These are phyloP conservation scores for Arthrocladium fulminans DNA, from an alignment of 2,329 filamentous ascomycete genomes.

Conservation along the genomic window DNA sequence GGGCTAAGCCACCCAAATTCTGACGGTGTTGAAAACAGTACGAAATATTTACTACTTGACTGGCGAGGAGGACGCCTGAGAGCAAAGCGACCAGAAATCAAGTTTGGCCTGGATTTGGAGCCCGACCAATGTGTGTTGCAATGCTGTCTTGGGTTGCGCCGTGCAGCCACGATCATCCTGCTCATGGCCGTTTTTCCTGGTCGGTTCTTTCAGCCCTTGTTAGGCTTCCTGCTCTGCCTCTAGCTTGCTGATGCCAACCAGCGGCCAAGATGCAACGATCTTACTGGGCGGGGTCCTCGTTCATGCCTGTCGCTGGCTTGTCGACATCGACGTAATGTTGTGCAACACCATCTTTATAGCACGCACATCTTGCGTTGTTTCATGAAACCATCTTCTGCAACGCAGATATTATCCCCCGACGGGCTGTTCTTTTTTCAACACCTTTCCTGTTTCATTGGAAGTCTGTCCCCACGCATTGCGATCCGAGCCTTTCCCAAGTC, in stretches of 20 bases:
- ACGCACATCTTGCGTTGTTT: background rate
- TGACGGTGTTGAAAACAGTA: too few species aligned
- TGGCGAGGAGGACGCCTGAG: background rate
- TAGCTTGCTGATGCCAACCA: background rate
- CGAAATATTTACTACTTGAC: too few species aligned
- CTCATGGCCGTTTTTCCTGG: background rate
- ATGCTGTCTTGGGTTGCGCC: background rate
- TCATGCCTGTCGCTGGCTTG: background rate
- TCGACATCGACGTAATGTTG: slow-evolving; percentile 4
- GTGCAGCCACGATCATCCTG: background rate
- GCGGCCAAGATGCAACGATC: background rate
- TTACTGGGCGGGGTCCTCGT: background rate
- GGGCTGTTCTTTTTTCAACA: background rate
- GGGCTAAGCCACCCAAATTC: background rate
- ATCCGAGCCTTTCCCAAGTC: background rate
- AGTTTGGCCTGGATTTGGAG: background rate
- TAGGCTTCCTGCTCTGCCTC: background rate
- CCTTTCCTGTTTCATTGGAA: background rate
- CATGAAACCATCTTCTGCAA: background rate
- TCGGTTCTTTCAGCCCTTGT: background rate
- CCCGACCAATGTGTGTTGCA: background rate
- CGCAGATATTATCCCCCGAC: too few species aligned
- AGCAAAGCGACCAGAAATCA: background rate
- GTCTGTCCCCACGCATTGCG: slow-evolving; percentile 1
- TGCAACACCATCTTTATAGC: slow-evolving; percentile 1